Base-by-base conservation (phyloP, 176 grass and related monocot species). In the Canna indica region DNA sequence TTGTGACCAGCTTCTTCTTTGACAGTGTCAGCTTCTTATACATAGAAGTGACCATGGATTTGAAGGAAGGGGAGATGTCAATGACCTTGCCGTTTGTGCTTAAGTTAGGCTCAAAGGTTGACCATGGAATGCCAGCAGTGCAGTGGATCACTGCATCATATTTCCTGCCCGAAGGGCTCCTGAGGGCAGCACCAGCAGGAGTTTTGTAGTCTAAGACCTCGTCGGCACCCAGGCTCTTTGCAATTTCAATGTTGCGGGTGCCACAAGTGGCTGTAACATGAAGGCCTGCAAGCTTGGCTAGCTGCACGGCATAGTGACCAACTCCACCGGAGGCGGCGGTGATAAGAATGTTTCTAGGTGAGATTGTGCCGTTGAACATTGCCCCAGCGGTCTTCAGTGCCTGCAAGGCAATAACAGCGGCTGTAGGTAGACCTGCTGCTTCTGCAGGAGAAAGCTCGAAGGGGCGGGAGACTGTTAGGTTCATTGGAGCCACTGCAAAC, bases 271-370 rank as follows among this genome's bases (percentile, higher is more conserved):
- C 79, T 5, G 92, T 91, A 13, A 85, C 83, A 73, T 87, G 85
- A 7, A 85, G 39, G 8, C 88, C 83, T 0, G 83, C 85, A 0
- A 87, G 70, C 78, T 91, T 96, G 10, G 85, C 88, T 7, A 91
- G 79, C 70, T 96, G 92, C 64, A 96, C 88, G 32, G 85, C 81
- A 66, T 76, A 91, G 74, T 89, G 88, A 18, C 88, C 92, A 1
- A 96, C 88, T 32, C 92, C 92, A 50, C 88, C 88, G 0, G 92
- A 96, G 2, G 92, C 92, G 1, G 88, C 92, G 20, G 92, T 96
- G n/a, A 96, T 79, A 32, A 96, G 77, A 44, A 83, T 73, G 62
- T 83, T 89, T 65, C 73, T 78, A 2, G 81, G 71, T 3, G 35
- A 48, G 36, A 12, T 25, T 24, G 26, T 67, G 54, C 62, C 80